phyloP scores from a whole-genome alignment of 1,284 basidiomycete genomes.

The Melanopsichium pennsylvanicum region DNA sequence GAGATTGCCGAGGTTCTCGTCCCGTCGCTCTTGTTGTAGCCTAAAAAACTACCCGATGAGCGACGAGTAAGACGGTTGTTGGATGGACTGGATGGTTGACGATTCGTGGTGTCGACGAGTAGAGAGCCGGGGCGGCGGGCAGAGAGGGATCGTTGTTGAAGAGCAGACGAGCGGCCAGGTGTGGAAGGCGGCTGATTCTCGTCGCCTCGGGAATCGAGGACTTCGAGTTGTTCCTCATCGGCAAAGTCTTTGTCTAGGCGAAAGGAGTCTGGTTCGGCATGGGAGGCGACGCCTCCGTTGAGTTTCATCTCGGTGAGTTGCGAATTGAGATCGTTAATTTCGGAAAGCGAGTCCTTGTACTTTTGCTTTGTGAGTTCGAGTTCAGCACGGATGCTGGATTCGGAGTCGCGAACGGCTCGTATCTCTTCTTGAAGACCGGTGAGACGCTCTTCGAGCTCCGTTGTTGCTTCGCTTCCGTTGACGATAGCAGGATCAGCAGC shows the following conservation, averaged over 20 bases:
- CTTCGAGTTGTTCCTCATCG: slow-evolving; percentile 54
- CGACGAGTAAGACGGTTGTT: slow-evolving; percentile 42
- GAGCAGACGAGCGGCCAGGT: slow-evolving; percentile 11
- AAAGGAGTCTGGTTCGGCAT: slow-evolving; percentile 22
- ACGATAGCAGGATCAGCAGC: background rate
- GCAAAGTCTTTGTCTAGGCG: slow-evolving; percentile 26
- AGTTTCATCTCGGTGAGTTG: slow-evolving; percentile 57
- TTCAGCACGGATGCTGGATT: slow-evolving; percentile 69
- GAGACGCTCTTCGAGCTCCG: slow-evolving; percentile 72
- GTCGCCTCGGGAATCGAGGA: slow-evolving; percentile 41
- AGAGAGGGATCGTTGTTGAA: slow-evolving; percentile 17
- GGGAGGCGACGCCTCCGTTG: slow-evolving; percentile 10
- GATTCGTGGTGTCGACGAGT: slow-evolving; percentile 45
- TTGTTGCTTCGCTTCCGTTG: slow-evolving; percentile 81
- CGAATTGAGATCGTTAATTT: slow-evolving; percentile 78
- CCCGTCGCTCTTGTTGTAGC: slow-evolving; percentile 58
- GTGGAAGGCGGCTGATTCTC: slow-evolving; percentile 20
- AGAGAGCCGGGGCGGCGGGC: slow-evolving; percentile 48
- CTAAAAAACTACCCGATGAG: slow-evolving; percentile 59
- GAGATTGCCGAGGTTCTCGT: slow-evolving; percentile 26
- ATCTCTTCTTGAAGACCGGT: slow-evolving; percentile 72
- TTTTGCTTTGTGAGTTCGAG: slow-evolving; percentile 79
- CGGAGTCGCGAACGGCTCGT: slow-evolving; percentile 45
- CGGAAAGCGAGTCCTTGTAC: slow-evolving; percentile 85
- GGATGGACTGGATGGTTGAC: slow-evolving; percentile 28